Conservation (phyloP, 306 rosid genomes). For the Vigna mungo region DNA sequence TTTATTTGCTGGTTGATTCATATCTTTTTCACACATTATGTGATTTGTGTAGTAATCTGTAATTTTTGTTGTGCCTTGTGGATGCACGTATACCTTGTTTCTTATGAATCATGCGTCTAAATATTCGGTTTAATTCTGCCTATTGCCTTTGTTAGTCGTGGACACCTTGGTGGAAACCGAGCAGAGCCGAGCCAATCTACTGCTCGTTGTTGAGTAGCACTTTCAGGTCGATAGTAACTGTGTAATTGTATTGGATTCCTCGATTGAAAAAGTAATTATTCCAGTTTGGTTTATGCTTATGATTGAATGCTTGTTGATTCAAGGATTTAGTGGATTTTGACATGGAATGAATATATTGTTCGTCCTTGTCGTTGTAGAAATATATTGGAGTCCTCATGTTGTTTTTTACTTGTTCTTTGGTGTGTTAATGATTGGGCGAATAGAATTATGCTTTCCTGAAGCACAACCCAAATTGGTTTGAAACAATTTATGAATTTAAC, state of each 20-base stretch:
- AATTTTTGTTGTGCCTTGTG: constrained; percentile 11
- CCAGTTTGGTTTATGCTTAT: background rate
- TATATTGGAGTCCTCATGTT: background rate
- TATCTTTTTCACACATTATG: background rate
- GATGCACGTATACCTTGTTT: background rate
- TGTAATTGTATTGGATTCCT: background rate
- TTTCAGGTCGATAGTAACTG: background rate
- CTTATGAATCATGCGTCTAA: background rate
- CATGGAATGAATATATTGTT: background rate
- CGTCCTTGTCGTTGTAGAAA: background rate
- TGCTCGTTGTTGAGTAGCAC: background rate
- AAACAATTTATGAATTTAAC: background rate
- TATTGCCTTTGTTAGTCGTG: background rate
- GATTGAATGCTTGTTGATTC: background rate
- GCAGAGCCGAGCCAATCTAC: background rate
- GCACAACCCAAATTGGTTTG: background rate
- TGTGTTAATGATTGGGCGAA: background rate
- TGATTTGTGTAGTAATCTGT: background rate
- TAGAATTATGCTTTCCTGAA: background rate
- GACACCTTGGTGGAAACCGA: constrained; percentile 6
- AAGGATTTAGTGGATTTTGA: background rate
- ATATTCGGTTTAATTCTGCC: background rate
- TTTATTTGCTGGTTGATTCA: background rate
- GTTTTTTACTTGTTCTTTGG: background rate
- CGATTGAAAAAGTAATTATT: background rate